Base-by-base conservation (phyloP, 306 rosid genomes). In the Citrullus colocynthis region DNA sequence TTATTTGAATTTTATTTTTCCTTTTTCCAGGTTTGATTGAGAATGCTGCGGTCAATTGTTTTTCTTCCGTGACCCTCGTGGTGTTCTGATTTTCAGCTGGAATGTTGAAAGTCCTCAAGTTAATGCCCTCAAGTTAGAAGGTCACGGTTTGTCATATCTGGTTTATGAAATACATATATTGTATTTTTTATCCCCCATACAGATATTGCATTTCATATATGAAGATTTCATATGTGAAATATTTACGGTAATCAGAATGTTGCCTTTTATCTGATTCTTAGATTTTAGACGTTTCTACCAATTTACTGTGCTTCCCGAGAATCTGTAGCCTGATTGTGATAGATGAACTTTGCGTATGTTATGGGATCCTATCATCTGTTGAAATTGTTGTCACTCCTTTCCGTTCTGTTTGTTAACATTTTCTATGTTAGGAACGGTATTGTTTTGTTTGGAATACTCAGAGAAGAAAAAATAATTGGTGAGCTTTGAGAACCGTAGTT, bases 81-180 rank as follows among this genome's bases (percentile, higher is more conserved):
- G 14, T 45, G 51, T 45, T 52, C 57, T 52, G 57, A 16, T 52
- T 52, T 16, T 6, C 57, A 52, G 57, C 57, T 52, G 57, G 57
- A 16, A 52, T 52, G 57, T 15, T 52, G 77, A 52, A 16, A 52
- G 20, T 5, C 20, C 52, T 48, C 52, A 11, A 45, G 51, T 45
- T 45, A 9, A 9, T 42, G 48, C 48, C 48, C 54, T 49, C 54
- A 49, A 49, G 55, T 49, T 49, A 28, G 77, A 49, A 28, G 76
- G 76, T 48, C 57, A 71, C 39, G 76, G 76, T 71, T 67, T 72
- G 44, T 72, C 60, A 72, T 72, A 72, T 49, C 77, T 72, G 77
- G 60, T 72, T 72, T 72, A 48, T 30, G 77, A 72, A 72, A 72
- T 72, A 28, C 60, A 30, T 72, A 49, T 16, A 15, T 9, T 30